Percentiles rank a stretch among this genome's conserved stretches.
phyloP scores from a whole-genome alignment of 345 rosid species.

The Streptanthus diversifolius region DNA sequence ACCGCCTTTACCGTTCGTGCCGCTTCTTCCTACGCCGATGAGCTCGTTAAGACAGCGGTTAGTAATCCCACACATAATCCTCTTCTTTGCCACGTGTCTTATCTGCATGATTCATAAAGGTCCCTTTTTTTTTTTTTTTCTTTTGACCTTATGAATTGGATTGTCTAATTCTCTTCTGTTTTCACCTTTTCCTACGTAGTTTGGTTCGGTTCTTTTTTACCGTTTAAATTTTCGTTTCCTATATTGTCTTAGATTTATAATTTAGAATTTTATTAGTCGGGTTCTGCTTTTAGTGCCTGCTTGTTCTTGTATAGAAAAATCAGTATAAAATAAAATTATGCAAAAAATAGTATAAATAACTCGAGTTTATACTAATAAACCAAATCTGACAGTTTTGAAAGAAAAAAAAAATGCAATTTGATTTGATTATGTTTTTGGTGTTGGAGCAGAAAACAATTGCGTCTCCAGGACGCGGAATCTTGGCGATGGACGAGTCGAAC shows the following conservation, averaged over 20 bases:
- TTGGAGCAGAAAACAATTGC: constrained; percentile 77
- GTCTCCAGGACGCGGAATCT: constrained; percentile 93
- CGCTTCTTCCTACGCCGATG: constrained; percentile 81
- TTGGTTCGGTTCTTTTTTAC: background rate
- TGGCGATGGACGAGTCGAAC: constrained; percentile 98
- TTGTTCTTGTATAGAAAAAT: background rate
- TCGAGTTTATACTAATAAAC: background rate
- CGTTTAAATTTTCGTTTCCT: background rate
- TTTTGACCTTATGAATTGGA: background rate
- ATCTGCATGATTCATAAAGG: constrained; percentile 17
- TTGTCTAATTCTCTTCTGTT: constrained; percentile 5
- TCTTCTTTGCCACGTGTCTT: constrained; percentile 5
- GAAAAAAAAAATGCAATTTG: background rate
- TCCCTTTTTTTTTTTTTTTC: background rate
- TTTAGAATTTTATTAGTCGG: background rate
- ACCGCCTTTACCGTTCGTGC: constrained; percentile 63
- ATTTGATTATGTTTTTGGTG: constrained; percentile 7
- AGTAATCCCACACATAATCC: constrained; percentile 12
- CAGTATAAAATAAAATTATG: background rate
- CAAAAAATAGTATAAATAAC: background rate
- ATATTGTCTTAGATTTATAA: background rate
- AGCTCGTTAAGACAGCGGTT: constrained; percentile 96
- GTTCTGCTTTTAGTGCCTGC: background rate
- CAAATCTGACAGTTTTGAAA: background rate
- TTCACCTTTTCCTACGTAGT: background rate